A percentile compares a stretch with the other conserved stretches of the same genome.
These are phyloP conservation scores for Lachancea kluyveri DNA, from an alignment of 805 yeast genomes.

Conservation along the genomic window DNA sequence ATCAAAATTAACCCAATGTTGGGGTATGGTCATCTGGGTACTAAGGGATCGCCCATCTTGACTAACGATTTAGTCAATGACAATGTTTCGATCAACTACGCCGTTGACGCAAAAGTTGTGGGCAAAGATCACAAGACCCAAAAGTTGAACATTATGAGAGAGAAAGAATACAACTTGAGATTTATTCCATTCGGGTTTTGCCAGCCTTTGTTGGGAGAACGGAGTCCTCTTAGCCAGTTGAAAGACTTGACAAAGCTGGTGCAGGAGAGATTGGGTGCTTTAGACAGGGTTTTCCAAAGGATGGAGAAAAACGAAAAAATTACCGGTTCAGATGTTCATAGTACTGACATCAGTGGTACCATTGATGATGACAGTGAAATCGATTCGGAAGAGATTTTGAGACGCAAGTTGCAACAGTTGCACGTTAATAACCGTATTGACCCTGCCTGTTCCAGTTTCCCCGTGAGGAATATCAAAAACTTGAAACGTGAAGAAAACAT, in stretches of 20 bases:
- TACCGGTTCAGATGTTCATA: slow-evolving; percentile 20
- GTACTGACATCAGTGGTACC: slow-evolving; percentile 25
- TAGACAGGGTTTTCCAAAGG: slow-evolving; percentile 19
- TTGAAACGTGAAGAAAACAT: slow-evolving; percentile 8
- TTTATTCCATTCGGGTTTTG: slow-evolving; percentile 37
- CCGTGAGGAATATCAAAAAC: slow-evolving; percentile 12
- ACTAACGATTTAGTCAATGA: slow-evolving; percentile 46
- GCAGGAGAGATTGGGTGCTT: slow-evolving; percentile 23
- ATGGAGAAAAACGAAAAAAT: slow-evolving; percentile 21
- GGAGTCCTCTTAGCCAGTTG: slow-evolving; percentile 18
- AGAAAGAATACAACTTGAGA: slow-evolving; percentile 33
- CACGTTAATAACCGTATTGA: slow-evolving; percentile 22
- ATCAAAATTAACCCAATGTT: slow-evolving; percentile 29
- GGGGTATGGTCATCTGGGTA: slow-evolving; percentile 46
- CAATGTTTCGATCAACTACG: slow-evolving; percentile 42
- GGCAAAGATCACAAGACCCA: slow-evolving; percentile 35
- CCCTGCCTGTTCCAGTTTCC: slow-evolving; percentile 6
- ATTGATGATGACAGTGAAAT: slow-evolving; percentile 16
- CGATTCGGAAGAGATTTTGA: slow-evolving; percentile 21
- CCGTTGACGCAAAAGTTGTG: slow-evolving; percentile 51
- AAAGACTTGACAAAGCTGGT: slow-evolving; percentile 19
- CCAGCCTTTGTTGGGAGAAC: slow-evolving; percentile 16
- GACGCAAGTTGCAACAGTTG: slow-evolving; percentile 26
- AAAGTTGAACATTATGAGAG: slow-evolving; percentile 29
- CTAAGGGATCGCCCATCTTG: slow-evolving; percentile 48